Evolutionary conservation across 179 eudicot species (phyloP).

Genomic region (Beta macrorhiza): DNA sequence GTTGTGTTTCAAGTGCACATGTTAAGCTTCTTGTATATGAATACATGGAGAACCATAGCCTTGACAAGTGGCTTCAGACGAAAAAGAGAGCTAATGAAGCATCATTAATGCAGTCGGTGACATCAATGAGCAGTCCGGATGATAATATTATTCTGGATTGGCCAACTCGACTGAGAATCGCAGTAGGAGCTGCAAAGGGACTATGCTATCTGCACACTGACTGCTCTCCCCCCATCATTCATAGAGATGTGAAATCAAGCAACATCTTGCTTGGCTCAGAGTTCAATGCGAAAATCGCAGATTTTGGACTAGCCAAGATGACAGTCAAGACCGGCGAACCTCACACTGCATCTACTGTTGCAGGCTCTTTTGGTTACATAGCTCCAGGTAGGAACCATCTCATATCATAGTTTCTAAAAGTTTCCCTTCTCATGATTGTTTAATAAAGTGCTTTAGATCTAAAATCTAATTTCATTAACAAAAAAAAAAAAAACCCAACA

Average conservation of each 20-base stretch:
- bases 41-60: constrained; percentile 74
- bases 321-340: constrained; percentile 41
- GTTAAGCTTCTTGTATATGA: constrained; percentile 40
- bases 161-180: constrained; percentile 67
- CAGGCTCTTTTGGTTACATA: constrained; percentile 87
- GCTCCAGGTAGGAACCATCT: constrained; percentile 58
- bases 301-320: constrained; percentile 49
- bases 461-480: background rate
- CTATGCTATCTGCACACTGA: constrained; percentile 83
- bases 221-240: constrained; percentile 44
- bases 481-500: background rate
- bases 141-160: constrained; percentile 46
- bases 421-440: background rate
- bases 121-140: background rate
- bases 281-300: constrained; percentile 72
- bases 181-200: constrained; percentile 80
- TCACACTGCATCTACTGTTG: constrained; percentile 56
- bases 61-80: constrained; percentile 66
- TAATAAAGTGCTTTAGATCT: background rate
- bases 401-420: background rate
- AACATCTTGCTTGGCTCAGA: constrained; percentile 72
- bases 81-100: constrained; percentile 5
- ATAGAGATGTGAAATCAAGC: constrained; percentile 61
- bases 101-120: background rate
- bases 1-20: constrained; percentile 61